phyloP scores from a whole-genome alignment of 768 basidiomycete species.

The Podaxis sp. region DNA sequence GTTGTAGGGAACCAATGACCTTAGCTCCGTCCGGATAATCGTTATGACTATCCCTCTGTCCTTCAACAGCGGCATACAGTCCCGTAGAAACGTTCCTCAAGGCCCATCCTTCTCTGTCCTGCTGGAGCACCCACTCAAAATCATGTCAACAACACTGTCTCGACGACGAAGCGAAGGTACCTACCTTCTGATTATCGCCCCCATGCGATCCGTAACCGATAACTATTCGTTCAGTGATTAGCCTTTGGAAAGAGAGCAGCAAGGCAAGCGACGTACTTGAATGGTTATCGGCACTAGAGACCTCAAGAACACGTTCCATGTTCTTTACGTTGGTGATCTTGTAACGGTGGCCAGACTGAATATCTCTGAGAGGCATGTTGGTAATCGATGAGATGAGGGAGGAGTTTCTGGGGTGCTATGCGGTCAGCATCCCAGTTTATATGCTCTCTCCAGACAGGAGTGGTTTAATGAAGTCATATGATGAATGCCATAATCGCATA shows the following conservation, averaged over 20 bases:
- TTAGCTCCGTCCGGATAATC: slow-evolving; percentile 26
- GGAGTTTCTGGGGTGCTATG: background rate
- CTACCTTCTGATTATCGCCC: slow-evolving; percentile 43
- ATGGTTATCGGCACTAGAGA: slow-evolving; percentile 2
- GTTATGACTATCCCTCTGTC: background rate
- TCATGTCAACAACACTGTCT: background rate
- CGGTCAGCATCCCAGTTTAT: background rate
- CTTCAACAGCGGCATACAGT: slow-evolving; percentile 30
- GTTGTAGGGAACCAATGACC: slow-evolving; percentile 26
- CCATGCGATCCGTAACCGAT: slow-evolving; percentile 3
- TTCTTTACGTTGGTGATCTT: background rate
- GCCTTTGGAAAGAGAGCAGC: too few species aligned
- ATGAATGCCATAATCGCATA: background rate
- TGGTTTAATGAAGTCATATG: background rate
- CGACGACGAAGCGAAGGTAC: background rate
- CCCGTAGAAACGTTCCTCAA: slow-evolving; percentile 33
- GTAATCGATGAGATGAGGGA: background rate
- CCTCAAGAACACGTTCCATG: background rate
- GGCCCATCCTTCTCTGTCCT: slow-evolving; percentile 21
- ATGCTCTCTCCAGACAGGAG: background rate
- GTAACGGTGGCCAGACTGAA: background rate
- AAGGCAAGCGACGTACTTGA: background rate
- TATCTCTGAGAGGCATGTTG: background rate
- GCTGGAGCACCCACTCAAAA: slow-evolving; percentile 35
- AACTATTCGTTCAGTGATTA: too few species aligned